phyloP scores from a whole-genome alignment of 768 basidiomycete genomes.

The Tricholoma sp. region DNA sequence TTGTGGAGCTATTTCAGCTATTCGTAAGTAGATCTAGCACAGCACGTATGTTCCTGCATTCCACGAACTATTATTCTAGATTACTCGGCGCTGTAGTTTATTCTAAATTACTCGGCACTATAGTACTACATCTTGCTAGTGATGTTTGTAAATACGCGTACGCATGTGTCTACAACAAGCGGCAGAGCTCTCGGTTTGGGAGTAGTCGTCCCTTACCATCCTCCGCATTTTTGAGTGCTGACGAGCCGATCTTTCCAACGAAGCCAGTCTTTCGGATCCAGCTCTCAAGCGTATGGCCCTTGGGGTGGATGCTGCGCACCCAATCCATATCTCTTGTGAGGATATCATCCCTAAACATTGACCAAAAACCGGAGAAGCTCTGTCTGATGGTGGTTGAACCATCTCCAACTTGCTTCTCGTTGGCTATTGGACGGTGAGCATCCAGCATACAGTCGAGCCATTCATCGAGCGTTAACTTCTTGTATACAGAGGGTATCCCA shows the following conservation, averaged over 20 bases:
- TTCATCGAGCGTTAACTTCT: slow-evolving; percentile 26
- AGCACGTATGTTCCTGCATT: no score
- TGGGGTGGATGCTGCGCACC: slow-evolving; percentile 34
- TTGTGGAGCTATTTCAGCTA: no score
- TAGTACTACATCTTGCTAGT: no score
- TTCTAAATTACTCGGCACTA: no score
- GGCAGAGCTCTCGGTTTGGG: slow-evolving; percentile 15
- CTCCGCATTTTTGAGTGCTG: slow-evolving; percentile 26
- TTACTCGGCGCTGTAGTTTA: no score
- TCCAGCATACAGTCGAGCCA: slow-evolving; percentile 26
- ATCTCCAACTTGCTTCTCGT: slow-evolving; percentile 22
- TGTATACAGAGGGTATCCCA: slow-evolving; percentile 27
- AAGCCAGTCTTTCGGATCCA: slow-evolving; percentile 37
- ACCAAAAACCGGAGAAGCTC: slow-evolving; percentile 39
- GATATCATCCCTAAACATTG: slow-evolving; percentile 37
- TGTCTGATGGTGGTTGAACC: slow-evolving; percentile 16
- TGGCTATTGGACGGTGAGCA: slow-evolving; percentile 25
- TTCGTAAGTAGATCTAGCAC: no score
- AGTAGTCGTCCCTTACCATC: slow-evolving; percentile 24
- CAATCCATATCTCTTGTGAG: slow-evolving; percentile 40
- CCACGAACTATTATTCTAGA: no score
- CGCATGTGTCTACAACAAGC: no score
- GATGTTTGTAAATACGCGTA: no score
- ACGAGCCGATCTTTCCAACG: slow-evolving; percentile 16
- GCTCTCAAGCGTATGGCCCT: slow-evolving; percentile 28